Evolutionary conservation across 768 basidiomycete genomes (phyloP), one percentile per base, ranked within the genome.

Genomic region (Amanita thiersii): DNA sequence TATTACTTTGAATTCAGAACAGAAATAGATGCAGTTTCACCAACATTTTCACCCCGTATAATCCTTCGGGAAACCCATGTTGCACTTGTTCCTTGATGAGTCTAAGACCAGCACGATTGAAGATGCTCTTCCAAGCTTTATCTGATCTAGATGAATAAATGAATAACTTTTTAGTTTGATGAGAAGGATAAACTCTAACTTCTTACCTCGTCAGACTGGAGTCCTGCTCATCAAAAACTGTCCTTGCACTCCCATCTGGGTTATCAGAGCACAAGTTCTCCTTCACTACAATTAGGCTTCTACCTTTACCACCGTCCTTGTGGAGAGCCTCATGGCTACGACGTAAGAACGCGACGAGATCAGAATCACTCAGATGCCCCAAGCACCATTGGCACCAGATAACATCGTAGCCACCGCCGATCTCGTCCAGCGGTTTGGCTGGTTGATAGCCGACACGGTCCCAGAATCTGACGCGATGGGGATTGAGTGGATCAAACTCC

Each of bases 321-420:
- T 80, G 68, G 44, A 97, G 57, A 0, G 89, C 77, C 2, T 60
- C 63, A 35, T 70, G 68, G 47, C 81, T 71, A 35, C 79, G 68
- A 50, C 69, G 64, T 49, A 97, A 70, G 63, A 97, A 97, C 2
- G 64, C 58, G 19, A 89, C 71, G 17, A 97, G 73, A 56, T 94
- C 86, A 5, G 56, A 54, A 56, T 93, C 80, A 41, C 69, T 75
- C 44, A 96, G 69, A 64, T 93, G 87, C 2, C 89, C 87, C 11
- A 97, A 71, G 64, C 93, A 94, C 94, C 94, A 98, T 59, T 99
- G 94, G 53, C 88, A 89, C 93, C 89, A 92, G 44, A 94, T 74
- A 40, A 92, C 75, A 60, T 99, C 94, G 61, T 91, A 97, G 1
- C 75, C 75, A 32, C 68, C 62, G n/a, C 65, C 56, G 24, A 75